These are phyloP conservation scores for Ceratocystis huliohia DNA, from an alignment of 2,329 filamentous ascomycete species.

Conservation along the genomic window DNA sequence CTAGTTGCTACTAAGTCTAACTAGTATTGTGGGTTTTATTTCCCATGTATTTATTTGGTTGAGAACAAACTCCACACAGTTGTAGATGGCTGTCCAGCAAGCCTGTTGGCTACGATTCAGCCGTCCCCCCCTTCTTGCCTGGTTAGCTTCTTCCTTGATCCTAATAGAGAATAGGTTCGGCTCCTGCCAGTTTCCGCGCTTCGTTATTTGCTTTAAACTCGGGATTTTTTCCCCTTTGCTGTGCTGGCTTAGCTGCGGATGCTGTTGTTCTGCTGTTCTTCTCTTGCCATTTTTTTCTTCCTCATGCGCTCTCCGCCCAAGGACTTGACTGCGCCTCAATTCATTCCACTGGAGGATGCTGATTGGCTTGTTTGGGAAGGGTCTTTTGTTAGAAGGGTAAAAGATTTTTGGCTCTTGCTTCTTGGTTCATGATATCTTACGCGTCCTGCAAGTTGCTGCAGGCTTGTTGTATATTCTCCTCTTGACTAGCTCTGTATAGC, in stretches of 20 bases:
- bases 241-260: background rate
- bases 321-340: slow-evolving; percentile 9
- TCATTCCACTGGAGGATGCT: background rate
- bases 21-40: too few species aligned
- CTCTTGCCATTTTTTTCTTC: background rate
- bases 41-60: too few species aligned
- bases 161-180: background rate
- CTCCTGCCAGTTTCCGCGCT: background rate
- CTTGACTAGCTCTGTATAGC: background rate
- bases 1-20: too few species aligned
- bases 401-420: background rate
- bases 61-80: too few species aligned
- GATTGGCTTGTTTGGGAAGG: background rate
- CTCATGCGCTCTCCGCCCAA: background rate
- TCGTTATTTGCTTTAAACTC: background rate
- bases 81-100: background rate
- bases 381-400: slow-evolving; percentile 1
- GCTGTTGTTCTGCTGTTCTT: background rate
- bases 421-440: slow-evolving; percentile 9
- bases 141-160: background rate
- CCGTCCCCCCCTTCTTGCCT: background rate
- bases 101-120: background rate
- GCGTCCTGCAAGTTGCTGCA: background rate
- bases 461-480: background rate
- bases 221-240: background rate